Base-by-base conservation (phyloP, 2,329 filamentous ascomycete species). In the Phyllosticta citriasiana region DNA sequence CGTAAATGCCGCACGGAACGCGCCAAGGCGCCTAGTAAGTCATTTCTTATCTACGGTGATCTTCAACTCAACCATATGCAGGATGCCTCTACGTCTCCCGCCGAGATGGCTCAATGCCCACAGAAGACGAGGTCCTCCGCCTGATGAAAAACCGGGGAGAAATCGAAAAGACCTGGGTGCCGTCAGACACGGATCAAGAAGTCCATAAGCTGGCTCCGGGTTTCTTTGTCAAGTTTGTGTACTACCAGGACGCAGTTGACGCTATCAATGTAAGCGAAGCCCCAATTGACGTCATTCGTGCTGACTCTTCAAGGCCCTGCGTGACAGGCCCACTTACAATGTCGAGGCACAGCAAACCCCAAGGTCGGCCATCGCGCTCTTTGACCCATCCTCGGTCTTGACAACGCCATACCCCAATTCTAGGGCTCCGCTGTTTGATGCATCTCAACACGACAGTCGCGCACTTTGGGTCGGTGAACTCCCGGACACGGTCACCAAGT, bases 81-180 rank as follows among this genome's bases (percentile, higher is more conserved):
- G 59, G 59, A 10, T 57, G 30, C 35, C 25, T 62, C 16, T 62
- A 58, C 52, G 51, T 62, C 25, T 62, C 50, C 14, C 60, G 60
- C 12, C 55, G 60, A n/a, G 55, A 62, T 22, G 60, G 60, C 4
- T 16, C 7, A 33, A n/a, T 33, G 12, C 55, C 55, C 7, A 30
- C 60, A 2, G 25, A 33, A 33, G 25, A 27, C 6, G 60, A 62
- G 9, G 52, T 62, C n/a, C 2, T 33, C 7, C 8, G n/a, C 10
- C 56, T 62, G 9, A 19, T 58, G 2, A 10, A 4, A 7, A 51
- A 14, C 10, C 16, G 30, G 6, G 60, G 60, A n/a, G 33, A 62
- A n/a, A 5, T 58, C 19, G 60, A 62, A 4, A 62, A 58, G 60
- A 50, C 54, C 3, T 62, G 60, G 60, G n/a, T n/a, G 1, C 25